These are phyloP conservation scores for Crithidia fasciculata DNA, from an alignment of 208 protist species.

Conservation along the genomic window DNA sequence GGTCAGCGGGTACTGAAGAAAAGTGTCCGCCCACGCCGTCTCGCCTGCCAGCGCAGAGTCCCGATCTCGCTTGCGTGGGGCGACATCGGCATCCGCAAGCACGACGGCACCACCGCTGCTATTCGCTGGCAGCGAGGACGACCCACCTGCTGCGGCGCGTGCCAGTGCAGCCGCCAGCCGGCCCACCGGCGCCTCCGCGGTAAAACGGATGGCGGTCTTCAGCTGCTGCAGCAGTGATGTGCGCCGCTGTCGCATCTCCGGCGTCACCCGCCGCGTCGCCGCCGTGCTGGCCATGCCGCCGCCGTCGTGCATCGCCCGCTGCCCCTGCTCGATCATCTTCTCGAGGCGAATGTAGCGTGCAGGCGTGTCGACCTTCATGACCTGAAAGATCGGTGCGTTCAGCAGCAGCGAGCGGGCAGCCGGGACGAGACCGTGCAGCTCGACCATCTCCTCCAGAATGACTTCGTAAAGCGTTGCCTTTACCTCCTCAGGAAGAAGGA, in stretches of 20 bases:
- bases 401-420: constrained; percentile 76
- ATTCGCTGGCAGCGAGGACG: not conserved
- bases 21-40: constrained; percentile 32
- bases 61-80: constrained; percentile 20
- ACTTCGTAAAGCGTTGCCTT: constrained; percentile 74
- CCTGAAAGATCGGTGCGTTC: constrained; percentile 73
- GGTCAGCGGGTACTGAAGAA: constrained; percentile 36
- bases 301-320: constrained; percentile 20
- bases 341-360: constrained; percentile 74
- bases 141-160: not conserved
- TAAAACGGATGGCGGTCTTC: constrained; percentile 59
- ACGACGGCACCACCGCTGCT: constrained; percentile 4
- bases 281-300: not conserved
- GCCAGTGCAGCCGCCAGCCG: constrained; percentile 51
- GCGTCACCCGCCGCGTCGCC: constrained; percentile 27
- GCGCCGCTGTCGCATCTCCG: constrained; percentile 41
- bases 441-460: constrained; percentile 83
- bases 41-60: constrained; percentile 7
- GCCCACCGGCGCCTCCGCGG: constrained; percentile 52
- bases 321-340: constrained; percentile 51
- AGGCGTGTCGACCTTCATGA: constrained; percentile 51
- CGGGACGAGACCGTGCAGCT: constrained; percentile 60
- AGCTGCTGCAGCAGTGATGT: constrained; percentile 51
- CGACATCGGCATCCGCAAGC: not conserved
- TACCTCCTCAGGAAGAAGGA: constrained; percentile 75